A percentile compares a stretch with the other conserved stretches of the same genome.
Evolutionary conservation across 129 eudicot species (phyloP).

Genomic region (Glebionis coronaria): DNA sequence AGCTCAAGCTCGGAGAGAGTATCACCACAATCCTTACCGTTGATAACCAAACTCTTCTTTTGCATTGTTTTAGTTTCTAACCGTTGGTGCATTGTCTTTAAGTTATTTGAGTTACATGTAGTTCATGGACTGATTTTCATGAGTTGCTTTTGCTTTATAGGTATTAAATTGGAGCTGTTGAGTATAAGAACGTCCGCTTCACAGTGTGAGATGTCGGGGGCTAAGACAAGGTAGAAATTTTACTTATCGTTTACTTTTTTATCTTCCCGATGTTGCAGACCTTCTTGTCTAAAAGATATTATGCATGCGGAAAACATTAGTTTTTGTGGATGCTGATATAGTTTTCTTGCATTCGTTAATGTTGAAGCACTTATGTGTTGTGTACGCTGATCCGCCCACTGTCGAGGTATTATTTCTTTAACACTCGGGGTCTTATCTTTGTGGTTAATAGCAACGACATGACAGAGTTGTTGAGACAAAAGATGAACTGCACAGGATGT

Average conservation of each 20-base stretch:
- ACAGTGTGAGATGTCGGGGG: constrained; percentile 99
- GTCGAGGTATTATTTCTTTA: constrained; percentile 85
- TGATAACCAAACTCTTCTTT: constrained; percentile 38
- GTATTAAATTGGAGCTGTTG: constrained; percentile 97
- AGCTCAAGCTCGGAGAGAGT: too few species aligned
- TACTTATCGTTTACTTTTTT: neutral
- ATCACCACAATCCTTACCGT: constrained; percentile 98
- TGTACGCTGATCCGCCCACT: constrained; percentile 67
- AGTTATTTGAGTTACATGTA: neutral
- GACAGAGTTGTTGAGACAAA: constrained; percentile 82
- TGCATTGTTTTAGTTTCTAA: too few species aligned
- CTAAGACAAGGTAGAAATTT: constrained; percentile 86
- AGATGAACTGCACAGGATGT: constrained; percentile 83
- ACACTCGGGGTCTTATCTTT: constrained; percentile 80
- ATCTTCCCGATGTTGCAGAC: neutral
- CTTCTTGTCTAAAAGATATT: neutral
- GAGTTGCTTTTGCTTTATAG: constrained; percentile 34
- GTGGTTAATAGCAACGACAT: constrained; percentile 82
- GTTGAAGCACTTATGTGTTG: constrained; percentile 10
- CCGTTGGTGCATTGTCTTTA: neutral
- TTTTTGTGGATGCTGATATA: neutral
- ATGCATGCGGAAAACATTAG: neutral
- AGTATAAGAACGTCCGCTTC: constrained; percentile 97
- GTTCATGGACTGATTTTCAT: neutral
- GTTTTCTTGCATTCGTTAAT: neutral